Evolutionary conservation across 441 rosid species (phyloP).

Genomic region (Capsella rubella): DNA sequence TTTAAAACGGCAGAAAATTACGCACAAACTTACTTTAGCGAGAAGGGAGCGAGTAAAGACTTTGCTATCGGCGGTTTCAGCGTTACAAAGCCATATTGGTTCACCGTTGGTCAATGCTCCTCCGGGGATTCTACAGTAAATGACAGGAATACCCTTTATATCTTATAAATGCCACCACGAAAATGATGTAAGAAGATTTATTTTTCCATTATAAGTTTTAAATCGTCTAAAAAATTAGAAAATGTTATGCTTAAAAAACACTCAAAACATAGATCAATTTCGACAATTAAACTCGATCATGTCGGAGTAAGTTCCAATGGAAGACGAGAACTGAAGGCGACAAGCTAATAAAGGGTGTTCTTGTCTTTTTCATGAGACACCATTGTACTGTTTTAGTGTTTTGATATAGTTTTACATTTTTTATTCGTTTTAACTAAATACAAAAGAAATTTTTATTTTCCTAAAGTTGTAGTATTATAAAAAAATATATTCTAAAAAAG

Average conservation of each 20-base stretch:
- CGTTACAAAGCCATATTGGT: conserved; percentile 84
- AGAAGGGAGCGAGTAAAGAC: conserved; percentile 88
- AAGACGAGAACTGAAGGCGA: conserved; percentile 13
- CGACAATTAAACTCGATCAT: conserved; percentile 8
- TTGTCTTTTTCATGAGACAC: conserved; percentile 16
- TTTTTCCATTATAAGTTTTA: too few species aligned
- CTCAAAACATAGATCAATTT: not conserved
- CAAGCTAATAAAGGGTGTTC: conserved; percentile 20
- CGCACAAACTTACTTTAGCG: conserved; percentile 70
- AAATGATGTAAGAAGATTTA: not conserved
- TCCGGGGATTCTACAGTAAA: conserved; percentile 76
- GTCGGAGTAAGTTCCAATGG: conserved; percentile 6
- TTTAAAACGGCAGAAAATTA: not conserved
- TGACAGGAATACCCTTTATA: not conserved
- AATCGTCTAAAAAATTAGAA: too few species aligned
- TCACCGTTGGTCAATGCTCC: conserved; percentile 65
- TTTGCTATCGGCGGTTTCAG: conserved; percentile 82
- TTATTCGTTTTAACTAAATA: too few species aligned
- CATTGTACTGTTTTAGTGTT: not conserved
- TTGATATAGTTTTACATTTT: not conserved
- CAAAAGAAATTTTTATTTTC: too few species aligned
- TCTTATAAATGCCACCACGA: not conserved
- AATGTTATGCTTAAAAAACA: not conserved
- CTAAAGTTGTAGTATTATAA: too few species aligned
- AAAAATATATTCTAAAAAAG: too few species aligned